Conservation (phyloP, 148 eudicot species). For the Amaranthus palmeri region DNA sequence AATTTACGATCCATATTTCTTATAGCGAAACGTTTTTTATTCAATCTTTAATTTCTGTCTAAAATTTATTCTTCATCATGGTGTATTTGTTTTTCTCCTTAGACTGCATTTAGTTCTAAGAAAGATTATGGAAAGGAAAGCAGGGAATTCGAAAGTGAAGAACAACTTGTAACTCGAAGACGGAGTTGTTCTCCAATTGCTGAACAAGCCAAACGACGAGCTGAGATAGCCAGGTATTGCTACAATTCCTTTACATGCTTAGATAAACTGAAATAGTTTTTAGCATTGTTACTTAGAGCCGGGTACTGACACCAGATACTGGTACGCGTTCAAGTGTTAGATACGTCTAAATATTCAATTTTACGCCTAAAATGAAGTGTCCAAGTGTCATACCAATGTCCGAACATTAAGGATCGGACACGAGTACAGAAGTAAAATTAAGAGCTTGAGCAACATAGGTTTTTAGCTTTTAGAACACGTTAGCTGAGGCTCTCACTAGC, state of each 20-base stretch:
- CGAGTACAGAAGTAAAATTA: too few relatives aligned
- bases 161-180: conserved; percentile 18
- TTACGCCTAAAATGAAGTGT: too few relatives aligned
- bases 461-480: too few relatives aligned
- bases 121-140: conserved; percentile 58
- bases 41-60: not conserved
- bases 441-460: too few relatives aligned
- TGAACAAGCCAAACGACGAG: conserved; percentile 65
- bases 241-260: not conserved
- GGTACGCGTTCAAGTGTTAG: too few relatives aligned
- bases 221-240: conserved; percentile 63
- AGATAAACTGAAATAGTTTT: not conserved
- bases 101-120: conserved; percentile 64
- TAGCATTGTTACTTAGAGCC: not conserved
- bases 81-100: conserved; percentile 14
- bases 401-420: too few relatives aligned
- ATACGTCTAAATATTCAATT: too few relatives aligned
- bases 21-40: not conserved
- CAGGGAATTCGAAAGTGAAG: conserved; percentile 37
- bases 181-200: conserved; percentile 45
- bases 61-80: not conserved
- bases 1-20: conserved; percentile 30
- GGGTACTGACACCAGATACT: too few relatives aligned
- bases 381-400: too few relatives aligned
- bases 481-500: too few relatives aligned